Percentiles rank a stretch among this genome's conserved stretches.
These are phyloP conservation scores for Apiospora arundinis DNA, from an alignment of 2,329 filamentous ascomycete species.

Conservation along the genomic window DNA sequence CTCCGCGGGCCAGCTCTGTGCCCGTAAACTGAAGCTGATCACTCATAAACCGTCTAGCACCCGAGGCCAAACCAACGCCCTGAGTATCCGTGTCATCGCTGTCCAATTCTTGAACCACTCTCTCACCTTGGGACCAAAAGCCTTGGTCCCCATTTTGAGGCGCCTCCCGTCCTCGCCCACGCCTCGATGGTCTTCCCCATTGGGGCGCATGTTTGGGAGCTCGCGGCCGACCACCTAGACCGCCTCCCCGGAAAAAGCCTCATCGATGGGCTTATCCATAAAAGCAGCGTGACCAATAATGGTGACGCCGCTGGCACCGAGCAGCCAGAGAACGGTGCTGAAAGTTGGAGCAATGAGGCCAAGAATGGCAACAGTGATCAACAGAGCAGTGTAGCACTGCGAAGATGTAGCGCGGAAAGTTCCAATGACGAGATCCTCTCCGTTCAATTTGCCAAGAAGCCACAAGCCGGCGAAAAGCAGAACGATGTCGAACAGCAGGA, in stretches of 20 bases:
- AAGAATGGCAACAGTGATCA: constrained; percentile 83
- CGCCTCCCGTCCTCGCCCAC: constrained; percentile 70
- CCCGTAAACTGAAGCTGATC: constrained; percentile 68
- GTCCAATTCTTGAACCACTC: constrained; percentile 72
- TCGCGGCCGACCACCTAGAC: constrained; percentile 99
- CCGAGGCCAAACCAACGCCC: constrained; percentile 56
- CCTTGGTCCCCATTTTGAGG: constrained; percentile 52
- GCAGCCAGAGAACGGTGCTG: constrained; percentile 88
- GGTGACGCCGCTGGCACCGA: constrained; percentile 91
- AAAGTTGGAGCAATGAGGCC: constrained; percentile 87
- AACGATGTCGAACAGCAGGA: constrained; percentile 90
- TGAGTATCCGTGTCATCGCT: constrained; percentile 64
- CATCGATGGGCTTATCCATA: constrained; percentile 99
- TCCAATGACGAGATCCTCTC: constrained; percentile 86
- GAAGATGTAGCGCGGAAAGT: constrained; percentile 83
- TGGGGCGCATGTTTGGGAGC: constrained; percentile 92
- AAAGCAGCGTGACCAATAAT: constrained; percentile 94
- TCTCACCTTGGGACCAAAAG: constrained; percentile 46
- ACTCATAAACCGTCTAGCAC: constrained; percentile 59
- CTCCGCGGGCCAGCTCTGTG: constrained; percentile 58
- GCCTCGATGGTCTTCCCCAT: constrained; percentile 99
- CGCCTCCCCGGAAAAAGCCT: constrained; percentile 99
- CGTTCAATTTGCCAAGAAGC: constrained; percentile 88
- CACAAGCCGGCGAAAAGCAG: constrained; percentile 87
- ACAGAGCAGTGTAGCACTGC: constrained; percentile 90